A percentile compares a stretch with the other conserved stretches of the same genome.
Conservation (phyloP, 805 yeast genomes). For the Metschnikowia reukaufii region DNA sequence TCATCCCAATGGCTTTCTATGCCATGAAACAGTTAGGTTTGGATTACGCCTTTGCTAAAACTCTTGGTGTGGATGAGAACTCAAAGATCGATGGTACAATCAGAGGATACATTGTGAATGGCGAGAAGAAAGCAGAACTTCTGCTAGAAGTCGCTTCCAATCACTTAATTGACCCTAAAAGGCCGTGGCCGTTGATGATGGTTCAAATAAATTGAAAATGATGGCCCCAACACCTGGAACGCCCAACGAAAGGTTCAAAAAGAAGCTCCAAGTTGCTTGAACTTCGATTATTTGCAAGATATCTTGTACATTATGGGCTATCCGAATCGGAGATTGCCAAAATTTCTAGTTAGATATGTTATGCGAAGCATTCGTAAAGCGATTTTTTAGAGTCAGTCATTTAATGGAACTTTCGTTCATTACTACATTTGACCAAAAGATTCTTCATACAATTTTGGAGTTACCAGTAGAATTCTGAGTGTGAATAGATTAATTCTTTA, state of each 20-base stretch:
- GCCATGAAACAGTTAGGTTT: constrained; percentile 68
- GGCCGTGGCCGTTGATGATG: constrained; percentile 91
- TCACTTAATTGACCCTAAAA: constrained; percentile 49
- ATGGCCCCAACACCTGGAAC: constrained; percentile 92
- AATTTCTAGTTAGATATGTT: constrained; percentile 8
- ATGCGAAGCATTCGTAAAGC: too few species aligned
- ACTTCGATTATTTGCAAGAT: constrained; percentile 71
- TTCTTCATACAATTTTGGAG: too few species aligned
- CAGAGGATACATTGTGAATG: constrained; percentile 81
- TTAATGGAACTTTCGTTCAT: too few species aligned
- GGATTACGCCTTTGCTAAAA: constrained; percentile 89
- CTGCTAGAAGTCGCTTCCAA: constrained; percentile 58
- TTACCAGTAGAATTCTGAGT: too few species aligned
- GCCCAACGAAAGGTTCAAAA: constrained; percentile 92
- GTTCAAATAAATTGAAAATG: constrained; percentile 93
- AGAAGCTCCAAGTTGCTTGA: constrained; percentile 79
- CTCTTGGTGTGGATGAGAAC: constrained; percentile 44
- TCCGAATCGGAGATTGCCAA: constrained; percentile 51
- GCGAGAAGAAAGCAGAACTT: constrained; percentile 74
- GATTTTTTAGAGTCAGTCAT: too few species aligned
- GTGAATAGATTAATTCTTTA: too few species aligned
- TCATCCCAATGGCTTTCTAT: constrained; percentile 79
- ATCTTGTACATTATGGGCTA: constrained; percentile 80
- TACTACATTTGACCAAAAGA: too few species aligned
- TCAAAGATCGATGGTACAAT: constrained; percentile 73